phyloP scores from a whole-genome alignment of 352 stramenopile species.

The Plasmopara halstedii region DNA sequence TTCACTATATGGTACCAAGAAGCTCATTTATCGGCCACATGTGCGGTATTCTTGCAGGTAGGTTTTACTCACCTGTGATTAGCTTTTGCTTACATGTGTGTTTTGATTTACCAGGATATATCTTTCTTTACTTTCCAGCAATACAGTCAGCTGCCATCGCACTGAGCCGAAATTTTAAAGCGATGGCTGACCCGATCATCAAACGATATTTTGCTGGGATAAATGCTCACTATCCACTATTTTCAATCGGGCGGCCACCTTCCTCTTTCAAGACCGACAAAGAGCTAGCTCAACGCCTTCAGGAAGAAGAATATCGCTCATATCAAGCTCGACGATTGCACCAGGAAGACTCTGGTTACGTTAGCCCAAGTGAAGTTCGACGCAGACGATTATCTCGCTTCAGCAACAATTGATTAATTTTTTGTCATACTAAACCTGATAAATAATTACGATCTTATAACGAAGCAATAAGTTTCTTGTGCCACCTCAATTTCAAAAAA shows the following conservation, averaged over 20 bases:
- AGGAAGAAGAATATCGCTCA: constrained; percentile 24
- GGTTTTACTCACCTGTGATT: background rate
- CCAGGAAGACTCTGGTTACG: constrained; percentile 1
- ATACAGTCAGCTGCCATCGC: constrained; percentile 8
- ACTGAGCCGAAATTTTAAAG: constrained; percentile 7
- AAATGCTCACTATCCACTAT: background rate
- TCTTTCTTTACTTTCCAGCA: constrained; percentile 16
- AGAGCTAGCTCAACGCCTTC: constrained; percentile 15
- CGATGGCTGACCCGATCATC: background rate
- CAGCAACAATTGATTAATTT: constrained; percentile 2
- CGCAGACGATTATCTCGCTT: constrained; percentile 23
- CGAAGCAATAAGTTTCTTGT: too few relatives aligned
- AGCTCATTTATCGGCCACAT: constrained; percentile 84
- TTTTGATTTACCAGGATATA: constrained; percentile 16
- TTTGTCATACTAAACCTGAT: too few relatives aligned
- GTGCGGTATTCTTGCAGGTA: constrained; percentile 80
- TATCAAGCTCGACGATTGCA: background rate
- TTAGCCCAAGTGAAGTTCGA: constrained; percentile 19
- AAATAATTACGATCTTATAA: too few relatives aligned
- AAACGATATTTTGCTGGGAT: background rate
- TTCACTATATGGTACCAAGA: constrained; percentile 72
- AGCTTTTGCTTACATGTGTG: background rate
- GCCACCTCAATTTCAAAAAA: too few relatives aligned
- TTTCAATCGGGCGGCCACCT: background rate
- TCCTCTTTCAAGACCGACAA: constrained; percentile 18